These are phyloP conservation scores for Sugiyamaella marilandica DNA, from an alignment of 805 yeast species.

Conservation along the genomic window DNA sequence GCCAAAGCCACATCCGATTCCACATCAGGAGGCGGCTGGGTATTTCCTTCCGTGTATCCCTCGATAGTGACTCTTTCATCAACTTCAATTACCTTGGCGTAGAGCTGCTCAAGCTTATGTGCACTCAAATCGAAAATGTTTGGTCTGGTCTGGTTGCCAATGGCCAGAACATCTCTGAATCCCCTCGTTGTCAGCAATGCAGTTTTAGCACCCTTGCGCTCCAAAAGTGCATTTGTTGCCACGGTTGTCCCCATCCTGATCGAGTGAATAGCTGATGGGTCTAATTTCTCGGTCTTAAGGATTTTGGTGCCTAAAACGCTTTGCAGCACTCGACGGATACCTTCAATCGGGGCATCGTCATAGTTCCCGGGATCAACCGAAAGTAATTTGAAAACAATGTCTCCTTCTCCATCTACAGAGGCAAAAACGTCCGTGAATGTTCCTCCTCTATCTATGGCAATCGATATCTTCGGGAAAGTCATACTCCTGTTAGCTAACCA, in stretches of 20 bases:
- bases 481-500: neutral
- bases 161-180: constrained; percentile 69
- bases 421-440: constrained; percentile 81
- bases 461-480: neutral
- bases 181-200: constrained; percentile 84
- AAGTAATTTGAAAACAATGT: constrained; percentile 66
- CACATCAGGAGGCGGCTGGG: neutral
- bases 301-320: constrained; percentile 47
- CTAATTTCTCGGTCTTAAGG: constrained; percentile 38
- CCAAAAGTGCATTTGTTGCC: constrained; percentile 90
- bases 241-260: constrained; percentile 91
- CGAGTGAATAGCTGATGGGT: neutral
- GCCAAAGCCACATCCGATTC: neutral
- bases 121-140: constrained; percentile 78
- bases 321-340: constrained; percentile 74
- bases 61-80: constrained; percentile 75
- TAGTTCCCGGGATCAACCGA: constrained; percentile 88
- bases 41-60: neutral
- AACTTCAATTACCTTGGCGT: constrained; percentile 70
- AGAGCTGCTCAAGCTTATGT: constrained; percentile 62
- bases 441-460: constrained; percentile 59
- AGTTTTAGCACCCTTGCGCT: constrained; percentile 84
- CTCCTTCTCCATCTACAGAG: constrained; percentile 46
- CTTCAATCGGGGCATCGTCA: constrained; percentile 87
- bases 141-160: constrained; percentile 91